Conservation (phyloP, 2,329 filamentous ascomycete species). For the Alternaria solani region DNA sequence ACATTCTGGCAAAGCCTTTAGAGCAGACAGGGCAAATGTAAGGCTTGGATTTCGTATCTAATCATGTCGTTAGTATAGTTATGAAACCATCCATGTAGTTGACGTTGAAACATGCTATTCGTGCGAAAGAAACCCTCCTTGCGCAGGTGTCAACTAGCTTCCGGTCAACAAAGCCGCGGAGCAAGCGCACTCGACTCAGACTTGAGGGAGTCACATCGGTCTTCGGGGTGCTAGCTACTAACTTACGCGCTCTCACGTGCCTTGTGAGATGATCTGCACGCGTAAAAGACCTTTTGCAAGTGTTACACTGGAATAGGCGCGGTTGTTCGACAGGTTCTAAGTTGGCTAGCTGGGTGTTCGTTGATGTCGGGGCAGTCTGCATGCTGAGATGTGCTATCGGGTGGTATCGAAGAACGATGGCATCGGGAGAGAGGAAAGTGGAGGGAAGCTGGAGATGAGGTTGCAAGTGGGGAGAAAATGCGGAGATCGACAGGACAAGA, state of each 20-base stretch:
- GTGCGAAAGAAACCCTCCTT: neutral
- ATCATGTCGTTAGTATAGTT: constrained; percentile 16
- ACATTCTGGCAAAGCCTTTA: constrained; percentile 58
- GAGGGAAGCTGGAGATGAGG: constrained; percentile 33
- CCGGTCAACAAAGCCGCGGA: neutral
- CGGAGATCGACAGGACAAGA: constrained; percentile 11
- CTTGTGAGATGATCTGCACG: constrained; percentile 62
- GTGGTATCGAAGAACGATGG: constrained; percentile 17
- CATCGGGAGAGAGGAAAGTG: constrained; percentile 33
- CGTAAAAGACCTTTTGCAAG: constrained; percentile 62
- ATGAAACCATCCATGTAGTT: neutral
- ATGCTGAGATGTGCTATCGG: constrained; percentile 22
- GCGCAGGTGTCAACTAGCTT: constrained; percentile 1
- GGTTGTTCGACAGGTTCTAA: constrained; percentile 27
- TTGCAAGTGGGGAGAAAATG: constrained; percentile 22
- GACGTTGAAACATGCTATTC: neutral
- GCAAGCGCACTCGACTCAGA: neutral
- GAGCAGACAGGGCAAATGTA: constrained; percentile 56
- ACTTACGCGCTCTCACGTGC: constrained; percentile 60
- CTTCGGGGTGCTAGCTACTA: constrained; percentile 3
- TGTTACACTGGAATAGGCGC: constrained; percentile 59
- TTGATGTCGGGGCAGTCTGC: constrained; percentile 23
- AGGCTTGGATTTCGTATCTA: constrained; percentile 55
- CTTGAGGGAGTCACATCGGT: neutral
- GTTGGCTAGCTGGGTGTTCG: constrained; percentile 18